Conservation (phyloP, 2,329 filamentous ascomycete species). For the Sarocladium brachiariae region DNA sequence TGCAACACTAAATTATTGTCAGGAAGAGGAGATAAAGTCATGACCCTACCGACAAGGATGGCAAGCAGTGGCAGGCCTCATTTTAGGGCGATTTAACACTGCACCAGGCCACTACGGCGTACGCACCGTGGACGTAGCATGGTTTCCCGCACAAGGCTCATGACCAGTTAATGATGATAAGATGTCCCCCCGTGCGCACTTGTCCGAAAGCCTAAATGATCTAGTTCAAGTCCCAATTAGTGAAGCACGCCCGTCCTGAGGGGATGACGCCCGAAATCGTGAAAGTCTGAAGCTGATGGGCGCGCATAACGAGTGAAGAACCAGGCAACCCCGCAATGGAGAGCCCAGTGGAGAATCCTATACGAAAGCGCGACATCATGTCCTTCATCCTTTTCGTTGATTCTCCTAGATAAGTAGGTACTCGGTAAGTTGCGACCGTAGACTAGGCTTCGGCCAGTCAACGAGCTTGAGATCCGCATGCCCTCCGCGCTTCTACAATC, state of each 20-base stretch:
- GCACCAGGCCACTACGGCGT: not conserved
- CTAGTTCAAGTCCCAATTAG: too few relatives aligned
- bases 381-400: too few relatives aligned
- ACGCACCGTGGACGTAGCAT: not conserved
- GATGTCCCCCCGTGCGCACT: too few relatives aligned
- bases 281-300: not conserved
- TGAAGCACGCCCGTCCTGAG: too few relatives aligned
- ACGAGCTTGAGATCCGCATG: not conserved
- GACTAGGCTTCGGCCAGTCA: too few relatives aligned
- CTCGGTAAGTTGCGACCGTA: too few relatives aligned
- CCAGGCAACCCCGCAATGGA: conserved; percentile 4
- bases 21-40: not conserved
- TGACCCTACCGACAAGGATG: conserved; percentile 5
- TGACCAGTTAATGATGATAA: too few relatives aligned
- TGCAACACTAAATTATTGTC: too few relatives aligned
- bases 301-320: not conserved
- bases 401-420: too few relatives aligned
- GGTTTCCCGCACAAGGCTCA: not conserved
- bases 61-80: conserved; percentile 9
- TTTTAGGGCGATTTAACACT: not conserved
- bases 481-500: not conserved
- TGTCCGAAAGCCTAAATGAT: too few relatives aligned
- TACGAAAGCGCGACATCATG: too few relatives aligned
- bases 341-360: not conserved
- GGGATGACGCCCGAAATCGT: not conserved